Evolutionary conservation across 805 yeast species (phyloP).

Genomic region (Yarrowia deformans): DNA sequence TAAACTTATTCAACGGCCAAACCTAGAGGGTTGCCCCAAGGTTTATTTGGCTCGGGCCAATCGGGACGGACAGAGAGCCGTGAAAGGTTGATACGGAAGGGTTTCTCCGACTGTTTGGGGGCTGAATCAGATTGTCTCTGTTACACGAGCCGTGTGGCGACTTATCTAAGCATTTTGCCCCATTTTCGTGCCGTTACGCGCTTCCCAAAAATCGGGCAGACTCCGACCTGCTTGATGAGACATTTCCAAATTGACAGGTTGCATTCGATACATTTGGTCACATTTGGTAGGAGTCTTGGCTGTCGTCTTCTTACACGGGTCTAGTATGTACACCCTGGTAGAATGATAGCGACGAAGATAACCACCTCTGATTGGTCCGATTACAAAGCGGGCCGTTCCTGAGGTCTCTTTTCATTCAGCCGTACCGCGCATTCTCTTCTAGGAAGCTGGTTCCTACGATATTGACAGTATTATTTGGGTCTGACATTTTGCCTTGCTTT

Average conservation of each 20-base stretch:
- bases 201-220: background rate
- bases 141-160: no score
- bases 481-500: no score
- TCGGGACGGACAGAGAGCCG: background rate
- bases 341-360: no score
- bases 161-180: no score
- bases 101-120: background rate
- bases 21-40: background rate
- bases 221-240: conserved; percentile 2
- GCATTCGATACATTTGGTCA: background rate
- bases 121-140: no score
- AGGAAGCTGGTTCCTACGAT: background rate
- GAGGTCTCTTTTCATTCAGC: background rate
- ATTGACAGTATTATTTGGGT: no score
- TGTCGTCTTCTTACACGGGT: background rate
- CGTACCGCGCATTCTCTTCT: background rate
- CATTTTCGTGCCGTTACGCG: background rate
- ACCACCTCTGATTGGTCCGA: background rate
- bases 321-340: background rate
- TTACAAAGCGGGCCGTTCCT: background rate
- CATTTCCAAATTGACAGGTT: background rate
- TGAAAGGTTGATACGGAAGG: background rate
- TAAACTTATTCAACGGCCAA: conserved; percentile 20
- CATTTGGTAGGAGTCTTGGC: background rate
- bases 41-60: background rate